These are phyloP conservation scores for Fusarium redolens DNA, from an alignment of 2,329 filamentous ascomycete genomes.

Conservation along the genomic window DNA sequence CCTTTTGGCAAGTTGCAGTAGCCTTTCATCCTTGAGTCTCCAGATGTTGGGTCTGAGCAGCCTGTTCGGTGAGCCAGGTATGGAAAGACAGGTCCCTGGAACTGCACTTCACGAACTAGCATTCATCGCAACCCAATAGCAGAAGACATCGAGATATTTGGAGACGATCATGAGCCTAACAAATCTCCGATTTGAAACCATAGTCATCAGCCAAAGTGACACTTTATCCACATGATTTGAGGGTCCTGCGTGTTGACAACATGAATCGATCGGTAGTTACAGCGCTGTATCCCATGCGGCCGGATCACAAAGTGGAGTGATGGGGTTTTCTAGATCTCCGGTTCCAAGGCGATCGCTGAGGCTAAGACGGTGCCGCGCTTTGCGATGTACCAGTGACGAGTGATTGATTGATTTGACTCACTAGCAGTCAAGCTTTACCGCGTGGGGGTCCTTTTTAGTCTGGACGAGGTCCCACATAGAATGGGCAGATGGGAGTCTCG, in stretches of 20 bases:
- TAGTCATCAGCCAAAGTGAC: slow-evolving; percentile 14
- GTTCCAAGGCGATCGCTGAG: slow-evolving; percentile 21
- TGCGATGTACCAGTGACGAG: slow-evolving; percentile 15
- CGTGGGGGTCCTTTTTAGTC: slow-evolving; percentile 31
- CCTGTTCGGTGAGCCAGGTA: slow-evolving; percentile 18
- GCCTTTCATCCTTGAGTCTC: slow-evolving; percentile 6
- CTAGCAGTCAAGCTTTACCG: slow-evolving; percentile 32
- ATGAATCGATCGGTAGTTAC: slow-evolving; percentile 13
- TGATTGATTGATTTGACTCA: slow-evolving; percentile 26
- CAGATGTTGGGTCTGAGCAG: neutral
- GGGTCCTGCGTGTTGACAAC: slow-evolving; percentile 33
- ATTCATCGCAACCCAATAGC: neutral
- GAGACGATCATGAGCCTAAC: neutral
- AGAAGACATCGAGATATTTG: neutral
- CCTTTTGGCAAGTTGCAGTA: slow-evolving; percentile 30
- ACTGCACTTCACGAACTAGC: neutral
- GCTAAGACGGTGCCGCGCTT: slow-evolving; percentile 32
- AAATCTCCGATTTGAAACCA: neutral
- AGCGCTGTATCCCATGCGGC: slow-evolving; percentile 12
- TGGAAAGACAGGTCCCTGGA: slow-evolving; percentile 2
- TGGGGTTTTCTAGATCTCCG: slow-evolving; percentile 21
- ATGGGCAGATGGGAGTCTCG: slow-evolving; percentile 26
- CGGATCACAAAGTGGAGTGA: slow-evolving; percentile 26
- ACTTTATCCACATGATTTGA: slow-evolving; percentile 27
- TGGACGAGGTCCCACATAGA: slow-evolving; percentile 32